phyloP scores from a whole-genome alignment of 2,329 filamentous ascomycete genomes.

The Verticillium isaacii region DNA sequence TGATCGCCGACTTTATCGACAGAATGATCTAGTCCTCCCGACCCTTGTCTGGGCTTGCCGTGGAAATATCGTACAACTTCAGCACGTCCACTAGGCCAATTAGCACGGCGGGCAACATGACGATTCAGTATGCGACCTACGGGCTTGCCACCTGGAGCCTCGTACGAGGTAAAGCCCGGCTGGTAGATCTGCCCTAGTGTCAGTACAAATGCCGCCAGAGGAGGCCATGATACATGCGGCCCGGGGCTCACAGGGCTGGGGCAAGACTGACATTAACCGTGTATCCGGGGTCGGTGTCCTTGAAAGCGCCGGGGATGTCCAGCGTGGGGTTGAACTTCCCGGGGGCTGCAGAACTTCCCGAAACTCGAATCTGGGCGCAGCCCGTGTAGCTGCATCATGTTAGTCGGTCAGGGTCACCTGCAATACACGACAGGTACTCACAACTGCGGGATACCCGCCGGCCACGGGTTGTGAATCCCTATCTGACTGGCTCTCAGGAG shows the following conservation, averaged over 20 bases:
- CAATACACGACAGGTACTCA: conserved; percentile 19
- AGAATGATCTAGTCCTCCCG: neutral
- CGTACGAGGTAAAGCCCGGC: conserved; percentile 6
- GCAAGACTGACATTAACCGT: conserved; percentile 32
- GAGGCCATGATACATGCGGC: too few relatives aligned
- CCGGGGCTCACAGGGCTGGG: too few relatives aligned
- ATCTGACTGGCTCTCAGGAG: conserved; percentile 31
- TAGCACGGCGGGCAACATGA: neutral
- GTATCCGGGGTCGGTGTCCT: conserved; percentile 37
- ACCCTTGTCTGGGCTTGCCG: conserved; percentile 15
- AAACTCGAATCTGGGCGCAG: conserved; percentile 34
- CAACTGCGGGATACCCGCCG: conserved; percentile 25
- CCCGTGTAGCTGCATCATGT: neutral
- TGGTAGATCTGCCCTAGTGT: conserved; percentile 4
- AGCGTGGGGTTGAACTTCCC: conserved; percentile 24
- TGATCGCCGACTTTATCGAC: neutral
- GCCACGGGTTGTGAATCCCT: conserved; percentile 24
- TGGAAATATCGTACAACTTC: neutral
- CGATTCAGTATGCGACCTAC: neutral
- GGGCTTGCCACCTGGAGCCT: conserved; percentile 6
- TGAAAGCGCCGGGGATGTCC: conserved; percentile 36
- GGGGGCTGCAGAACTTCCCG: conserved; percentile 26
- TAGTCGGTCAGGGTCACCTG: neutral
- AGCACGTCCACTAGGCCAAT: conserved; percentile 6
- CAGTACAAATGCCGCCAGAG: neutral